These are phyloP conservation scores for Phylloporus sp. DNA, from an alignment of 768 basidiomycete species.

Conservation along the genomic window DNA sequence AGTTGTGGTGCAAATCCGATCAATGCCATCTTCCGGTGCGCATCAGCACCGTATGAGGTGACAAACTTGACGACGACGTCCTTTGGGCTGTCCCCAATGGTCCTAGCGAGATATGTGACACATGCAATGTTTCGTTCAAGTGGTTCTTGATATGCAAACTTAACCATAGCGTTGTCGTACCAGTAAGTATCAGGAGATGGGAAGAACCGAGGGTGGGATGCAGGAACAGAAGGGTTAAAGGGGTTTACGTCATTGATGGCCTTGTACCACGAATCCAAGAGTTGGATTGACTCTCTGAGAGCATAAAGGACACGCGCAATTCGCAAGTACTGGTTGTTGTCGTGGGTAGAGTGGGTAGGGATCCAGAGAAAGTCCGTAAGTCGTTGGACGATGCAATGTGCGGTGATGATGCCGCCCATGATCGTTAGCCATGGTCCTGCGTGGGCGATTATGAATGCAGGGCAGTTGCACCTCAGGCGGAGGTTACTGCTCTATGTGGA, in stretches of 20 bases:
- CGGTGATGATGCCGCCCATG: conserved; percentile 30
- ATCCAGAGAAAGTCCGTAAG: conserved; percentile 33
- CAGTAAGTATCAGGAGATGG: conserved; percentile 13
- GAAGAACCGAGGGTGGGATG: conserved; percentile 15
- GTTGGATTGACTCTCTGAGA: conserved; percentile 12
- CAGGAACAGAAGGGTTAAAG: background rate
- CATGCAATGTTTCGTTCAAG: conserved; percentile 19
- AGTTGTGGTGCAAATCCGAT: conserved; percentile 28
- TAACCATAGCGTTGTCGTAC: background rate
- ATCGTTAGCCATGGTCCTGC: conserved; percentile 28
- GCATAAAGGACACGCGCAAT: conserved; percentile 22
- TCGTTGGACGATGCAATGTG: conserved; percentile 28
- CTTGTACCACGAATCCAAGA: conserved; percentile 22
- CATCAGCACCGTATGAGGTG: conserved; percentile 29
- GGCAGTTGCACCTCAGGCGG: conserved; percentile 22
- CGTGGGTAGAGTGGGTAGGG: conserved; percentile 11
- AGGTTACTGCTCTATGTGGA: conserved; percentile 8
- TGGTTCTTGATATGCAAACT: conserved; percentile 19
- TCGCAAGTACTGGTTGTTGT: conserved; percentile 12
- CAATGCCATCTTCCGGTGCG: conserved; percentile 31
- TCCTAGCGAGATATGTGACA: conserved; percentile 23
- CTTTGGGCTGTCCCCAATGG: background rate
- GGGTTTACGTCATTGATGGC: background rate
- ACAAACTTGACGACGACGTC: conserved; percentile 39
- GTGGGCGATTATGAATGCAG: conserved; percentile 23